Conservation (phyloP, 2,329 filamentous ascomycete genomes). For the Trichoderma sp. region DNA sequence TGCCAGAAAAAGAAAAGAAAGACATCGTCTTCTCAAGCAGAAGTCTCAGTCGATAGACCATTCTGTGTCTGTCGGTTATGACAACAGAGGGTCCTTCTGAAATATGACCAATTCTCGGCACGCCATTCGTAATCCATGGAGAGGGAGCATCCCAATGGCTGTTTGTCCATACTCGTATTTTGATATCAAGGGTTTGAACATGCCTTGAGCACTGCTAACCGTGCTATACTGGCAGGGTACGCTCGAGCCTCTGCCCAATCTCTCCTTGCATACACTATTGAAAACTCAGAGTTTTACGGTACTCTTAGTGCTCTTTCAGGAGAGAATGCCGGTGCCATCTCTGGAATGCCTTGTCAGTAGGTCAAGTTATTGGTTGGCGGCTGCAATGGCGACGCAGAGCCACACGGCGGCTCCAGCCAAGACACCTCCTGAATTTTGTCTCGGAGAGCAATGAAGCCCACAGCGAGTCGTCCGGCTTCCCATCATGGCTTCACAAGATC, state of each 20-base stretch:
- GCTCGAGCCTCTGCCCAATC: neutral
- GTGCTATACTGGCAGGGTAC: neutral
- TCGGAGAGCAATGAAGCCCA: neutral
- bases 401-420: neutral
- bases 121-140: neutral
- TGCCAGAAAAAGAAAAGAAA: neutral
- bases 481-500: neutral
- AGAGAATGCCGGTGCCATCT: neutral
- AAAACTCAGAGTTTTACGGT: neutral
- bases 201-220: neutral
- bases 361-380: neutral
- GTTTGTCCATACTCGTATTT: neutral
- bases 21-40: neutral
- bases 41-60: neutral
- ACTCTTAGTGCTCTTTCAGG: neutral
- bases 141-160: neutral
- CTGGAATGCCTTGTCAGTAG: neutral
- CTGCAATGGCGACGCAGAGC: neutral
- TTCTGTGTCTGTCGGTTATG: neutral
- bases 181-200: neutral
- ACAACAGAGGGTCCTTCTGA: neutral
- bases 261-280: constrained; percentile 17
- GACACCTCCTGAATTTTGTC: neutral
- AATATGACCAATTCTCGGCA: neutral
- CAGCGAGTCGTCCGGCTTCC: neutral